Evolutionary conservation across 2,329 filamentous ascomycete genomes (phyloP), one percentile per base, ranked within the genome.

Genomic region (Fonsecaea pedrosoi): DNA sequence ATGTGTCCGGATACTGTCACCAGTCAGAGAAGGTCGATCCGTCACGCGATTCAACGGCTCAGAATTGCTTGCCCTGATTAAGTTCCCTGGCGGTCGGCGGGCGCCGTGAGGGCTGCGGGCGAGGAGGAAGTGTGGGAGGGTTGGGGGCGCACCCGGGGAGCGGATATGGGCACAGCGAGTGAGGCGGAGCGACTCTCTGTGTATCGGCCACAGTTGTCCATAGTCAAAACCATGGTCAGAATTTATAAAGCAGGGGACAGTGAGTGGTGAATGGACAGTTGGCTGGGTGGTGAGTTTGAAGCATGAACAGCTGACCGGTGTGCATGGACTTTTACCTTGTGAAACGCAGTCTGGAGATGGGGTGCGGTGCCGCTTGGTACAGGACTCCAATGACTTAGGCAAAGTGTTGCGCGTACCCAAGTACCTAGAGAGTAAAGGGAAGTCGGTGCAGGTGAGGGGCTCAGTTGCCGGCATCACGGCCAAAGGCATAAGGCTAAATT

Each of bases 21-120:
- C 54, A 58, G 61, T 58, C 40, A 57, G 61, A 64, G 45, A 54
- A 38, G 54, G 54, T 21, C 53, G 54, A 64, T 64, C 13, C 37
- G 48, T 64, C 61, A 64, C 61, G 61, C 56, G 61, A 64, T 58
- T 35, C 15, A 50, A 53, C 12, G 45, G 18, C 18, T 25, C n/a
- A 25, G 18, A 50, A 4, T 50, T 25, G 45, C 45, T 50, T n/a
- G 18, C 25, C 18, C 21, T 25, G 45, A 21, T 25, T 25, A 21
- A 25, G 45, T 25, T 50, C 21, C 7, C 25, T 50, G 5, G 8
- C 10, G 40, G 40, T 25, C 6, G 18, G 18, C 18, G 2, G 45
- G 4, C 25, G 18, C 9, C 10, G 18, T 50, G 45, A 25, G 18
- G 8, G 18, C 8, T 5, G 2, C 45, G 1, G 45, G 25, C 10